Base-by-base conservation (phyloP, 371 early-diverging fungal genomes). In the Mortierella sp. region DNA sequence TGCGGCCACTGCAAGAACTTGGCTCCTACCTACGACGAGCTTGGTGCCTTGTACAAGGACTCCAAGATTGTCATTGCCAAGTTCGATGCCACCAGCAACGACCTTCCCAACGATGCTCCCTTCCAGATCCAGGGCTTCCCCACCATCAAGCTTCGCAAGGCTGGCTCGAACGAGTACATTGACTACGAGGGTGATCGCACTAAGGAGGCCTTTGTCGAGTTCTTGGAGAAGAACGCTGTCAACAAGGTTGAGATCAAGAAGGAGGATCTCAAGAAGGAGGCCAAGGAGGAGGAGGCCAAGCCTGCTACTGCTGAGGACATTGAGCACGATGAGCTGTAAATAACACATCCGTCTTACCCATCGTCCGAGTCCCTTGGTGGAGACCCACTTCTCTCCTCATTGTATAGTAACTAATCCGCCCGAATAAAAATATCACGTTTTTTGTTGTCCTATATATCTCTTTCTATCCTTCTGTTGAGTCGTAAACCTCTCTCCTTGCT, bases 61-160 rank as follows among this genome's bases (percentile, higher is more conserved):
- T 71, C 72, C 67, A 70, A 87, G 47, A 77, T 94, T 62, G 86
- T 93, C 25, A 93, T 98, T 71, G 96, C 97, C 84, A 98, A 98
- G 90, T 88, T 98, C 91, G 98, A 98, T 74, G 96, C 92, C 79
- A 96, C 96, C 50, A 95, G 91, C 71, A 98, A 98, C 85, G 99
- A 98, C 70, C 74, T 98, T 51, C 97, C 98, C n/a, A 72, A 87
- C 25, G 83, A 81, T 66, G 86, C 85, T 57, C 87, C 86, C 14
- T 92, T 95, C 86, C 80, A 85, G 57, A 74, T 98, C 62, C 71
- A 88, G 74, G 98, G 97, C n/a, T 98, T 97, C 96, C 99, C 98
- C 57, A 98, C 98, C 57, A 86, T 98, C 62, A 93, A 93, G 81
- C 87, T 98, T 73, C 90, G 95, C 88, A 96, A 96, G 89, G 97